These are phyloP conservation scores for Leavenworthia alabamica DNA, from an alignment of 345 rosid species.

Conservation along the genomic window DNA sequence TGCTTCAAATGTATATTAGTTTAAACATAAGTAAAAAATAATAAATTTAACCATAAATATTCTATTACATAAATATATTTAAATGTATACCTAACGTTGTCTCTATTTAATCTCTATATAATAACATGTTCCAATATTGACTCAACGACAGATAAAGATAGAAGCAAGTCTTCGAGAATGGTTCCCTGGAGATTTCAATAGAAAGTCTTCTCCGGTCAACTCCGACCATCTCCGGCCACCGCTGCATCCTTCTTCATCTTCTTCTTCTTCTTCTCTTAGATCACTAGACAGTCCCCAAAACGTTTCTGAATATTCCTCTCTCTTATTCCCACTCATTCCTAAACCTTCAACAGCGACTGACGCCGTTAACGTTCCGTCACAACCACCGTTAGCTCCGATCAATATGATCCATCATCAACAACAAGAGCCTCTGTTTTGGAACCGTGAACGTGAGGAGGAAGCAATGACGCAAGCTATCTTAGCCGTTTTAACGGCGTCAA, in stretches of 20 bases:
- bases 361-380: constrained; percentile 5
- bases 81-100: not conserved
- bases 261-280: constrained; percentile 73
- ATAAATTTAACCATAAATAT: not conserved
- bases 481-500: constrained; percentile 49
- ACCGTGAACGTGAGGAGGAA: constrained; percentile 40
- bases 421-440: constrained; percentile 37
- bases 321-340: constrained; percentile 40
- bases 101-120: not conserved
- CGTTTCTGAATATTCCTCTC: constrained; percentile 44
- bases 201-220: constrained; percentile 32
- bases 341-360: constrained; percentile 21
- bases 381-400: constrained; percentile 16
- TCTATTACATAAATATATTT: not conserved
- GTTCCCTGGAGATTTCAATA: constrained; percentile 49
- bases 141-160: constrained; percentile 40
- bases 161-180: constrained; percentile 47
- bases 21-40: no score
- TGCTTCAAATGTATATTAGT: constrained; percentile 45
- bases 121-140: not conserved
- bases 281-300: constrained; percentile 51
- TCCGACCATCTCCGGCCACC: constrained; percentile 31
- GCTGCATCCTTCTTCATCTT: constrained; percentile 49
- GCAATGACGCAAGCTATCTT: constrained; percentile 62
- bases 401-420: constrained; percentile 30